Base-by-base conservation (phyloP, 352 stramenopile species). In the Pythium pyrilobum region DNA sequence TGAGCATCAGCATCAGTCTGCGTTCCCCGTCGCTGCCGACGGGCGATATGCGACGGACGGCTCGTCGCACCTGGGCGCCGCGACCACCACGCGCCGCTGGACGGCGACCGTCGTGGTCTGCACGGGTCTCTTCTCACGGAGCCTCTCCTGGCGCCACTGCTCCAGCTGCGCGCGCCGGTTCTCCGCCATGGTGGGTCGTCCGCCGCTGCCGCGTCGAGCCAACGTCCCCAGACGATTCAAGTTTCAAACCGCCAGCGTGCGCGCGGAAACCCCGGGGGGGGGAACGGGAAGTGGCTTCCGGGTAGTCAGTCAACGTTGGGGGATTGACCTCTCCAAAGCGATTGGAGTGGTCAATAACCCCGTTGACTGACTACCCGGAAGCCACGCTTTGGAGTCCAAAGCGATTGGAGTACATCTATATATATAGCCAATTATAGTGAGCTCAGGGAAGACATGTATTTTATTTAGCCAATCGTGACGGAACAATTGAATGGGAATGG, bases 81-180 rank as follows among this genome's bases (percentile, higher is more conserved):
- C 34, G 34, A 16, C 42, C 15, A 67, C 59, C 3, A 66, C 58
- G 40, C 45, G 59, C 2, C 59, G 52, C 36, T 67, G 51, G 33
- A 67, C 58, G 28, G 59, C 39, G 39, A 62, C 57, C 1, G 48
- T 62, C 13, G 61, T 61, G 33, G 49, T 56, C 40, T 42, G 7
- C 10, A 54, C 32, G 18, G 42, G n/a, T 27, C 23, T 23, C 63
- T 62, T 61, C 18, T 36, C 56, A 13, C 40, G 56, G 47, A 67
- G 64, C 48, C 76, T 79, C 59, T 81, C 64, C 36, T 69, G 64
- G 34, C 71, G 81, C 81, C 81, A 92, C 49, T 67, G 62, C 67
- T 88, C 77, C 23, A 92, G 64, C 55, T 83, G 78, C 39, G 66
- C 67, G 23, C 71, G 66, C 36, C 81, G 72, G 58, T 62, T 67